These are phyloP conservation scores for Botrytis cinerea DNA, from an alignment of 2,329 filamentous ascomycete genomes.

Conservation along the genomic window DNA sequence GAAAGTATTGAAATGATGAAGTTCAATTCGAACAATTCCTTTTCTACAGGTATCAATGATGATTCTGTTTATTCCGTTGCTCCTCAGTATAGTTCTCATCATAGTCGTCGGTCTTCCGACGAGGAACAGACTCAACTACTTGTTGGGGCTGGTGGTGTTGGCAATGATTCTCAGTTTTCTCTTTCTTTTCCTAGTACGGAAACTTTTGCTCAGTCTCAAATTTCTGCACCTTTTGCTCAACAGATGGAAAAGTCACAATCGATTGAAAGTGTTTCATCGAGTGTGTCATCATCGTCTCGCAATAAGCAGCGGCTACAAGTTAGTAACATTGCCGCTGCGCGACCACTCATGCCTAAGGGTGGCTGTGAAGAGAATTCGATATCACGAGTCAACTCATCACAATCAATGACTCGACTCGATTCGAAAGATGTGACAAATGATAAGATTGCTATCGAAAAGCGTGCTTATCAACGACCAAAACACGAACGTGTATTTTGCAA, in stretches of 20 bases:
- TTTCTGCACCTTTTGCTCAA: conserved; percentile 36
- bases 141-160: conserved; percentile 40
- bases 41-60: conserved; percentile 37
- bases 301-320: conserved; percentile 40
- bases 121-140: conserved; percentile 41
- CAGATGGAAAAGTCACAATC: conserved; percentile 42
- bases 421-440: conserved; percentile 41
- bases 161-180: conserved; percentile 40
- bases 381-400: conserved; percentile 38
- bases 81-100: conserved; percentile 35
- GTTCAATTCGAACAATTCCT: conserved; percentile 40
- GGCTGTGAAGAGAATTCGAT: conserved; percentile 36
- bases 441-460: conserved; percentile 39
- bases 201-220: conserved; percentile 31
- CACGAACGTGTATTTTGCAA: conserved; percentile 53
- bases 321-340: conserved; percentile 36
- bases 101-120: conserved; percentile 38
- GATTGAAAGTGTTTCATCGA: conserved; percentile 41
- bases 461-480: conserved; percentile 42
- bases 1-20: conserved; percentile 42
- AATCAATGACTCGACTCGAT: conserved; percentile 37
- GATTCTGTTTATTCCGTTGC: conserved; percentile 37
- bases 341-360: conserved; percentile 40
- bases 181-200: conserved; percentile 35
- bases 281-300: conserved; percentile 38